Evolutionary conservation across 2,329 filamentous ascomycete species (phyloP).

Genomic region (Samsoniella hepiali): DNA sequence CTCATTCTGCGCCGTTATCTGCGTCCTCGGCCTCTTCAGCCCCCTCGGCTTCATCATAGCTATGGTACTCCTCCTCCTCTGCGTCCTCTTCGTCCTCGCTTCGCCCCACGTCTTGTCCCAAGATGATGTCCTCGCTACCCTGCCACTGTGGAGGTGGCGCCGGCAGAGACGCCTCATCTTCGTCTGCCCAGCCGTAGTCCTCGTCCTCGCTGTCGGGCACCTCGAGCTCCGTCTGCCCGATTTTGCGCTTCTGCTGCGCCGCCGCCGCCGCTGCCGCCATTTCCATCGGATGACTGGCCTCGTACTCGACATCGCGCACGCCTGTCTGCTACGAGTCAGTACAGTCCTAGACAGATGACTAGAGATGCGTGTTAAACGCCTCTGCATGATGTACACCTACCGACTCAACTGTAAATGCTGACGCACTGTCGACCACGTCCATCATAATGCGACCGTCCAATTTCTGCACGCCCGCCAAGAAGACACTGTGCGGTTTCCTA

Average conservation of each 20-base stretch:
- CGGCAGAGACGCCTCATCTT: slow-evolving; percentile 60
- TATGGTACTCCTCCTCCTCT: slow-evolving; percentile 23
- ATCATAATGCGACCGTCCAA: slow-evolving; percentile 49
- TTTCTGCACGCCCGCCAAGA: slow-evolving; percentile 65
- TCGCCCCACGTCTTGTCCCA: slow-evolving; percentile 45
- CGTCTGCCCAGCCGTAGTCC: slow-evolving; percentile 69
- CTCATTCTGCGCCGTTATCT: slow-evolving; percentile 17
- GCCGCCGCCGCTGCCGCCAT: slow-evolving; percentile 31
- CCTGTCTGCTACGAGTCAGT: slow-evolving; percentile 39
- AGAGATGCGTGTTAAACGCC: not conserved
- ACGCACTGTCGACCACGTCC: slow-evolving; percentile 41
- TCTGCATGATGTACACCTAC: slow-evolving; percentile 35
- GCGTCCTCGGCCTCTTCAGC: slow-evolving; percentile 19
- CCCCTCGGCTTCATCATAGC: slow-evolving; percentile 23
- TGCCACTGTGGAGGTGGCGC: slow-evolving; percentile 64
- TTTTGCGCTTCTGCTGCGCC: slow-evolving; percentile 59
- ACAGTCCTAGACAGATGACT: slow-evolving; percentile 12
- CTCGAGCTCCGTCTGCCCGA: slow-evolving; percentile 56
- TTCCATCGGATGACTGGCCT: slow-evolving; percentile 34
- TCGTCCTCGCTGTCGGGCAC: slow-evolving; percentile 62
- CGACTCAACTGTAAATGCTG: slow-evolving; percentile 47
- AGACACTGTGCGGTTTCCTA: slow-evolving; percentile 45
- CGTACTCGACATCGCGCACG: slow-evolving; percentile 40
- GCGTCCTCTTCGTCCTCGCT: slow-evolving; percentile 36
- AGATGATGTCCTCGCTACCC: slow-evolving; percentile 61